Evolutionary conservation across 2,329 filamentous ascomycete genomes (phyloP), one percentile per base, ranked within the genome.

Genomic region (Fusarium tupiense): DNA sequence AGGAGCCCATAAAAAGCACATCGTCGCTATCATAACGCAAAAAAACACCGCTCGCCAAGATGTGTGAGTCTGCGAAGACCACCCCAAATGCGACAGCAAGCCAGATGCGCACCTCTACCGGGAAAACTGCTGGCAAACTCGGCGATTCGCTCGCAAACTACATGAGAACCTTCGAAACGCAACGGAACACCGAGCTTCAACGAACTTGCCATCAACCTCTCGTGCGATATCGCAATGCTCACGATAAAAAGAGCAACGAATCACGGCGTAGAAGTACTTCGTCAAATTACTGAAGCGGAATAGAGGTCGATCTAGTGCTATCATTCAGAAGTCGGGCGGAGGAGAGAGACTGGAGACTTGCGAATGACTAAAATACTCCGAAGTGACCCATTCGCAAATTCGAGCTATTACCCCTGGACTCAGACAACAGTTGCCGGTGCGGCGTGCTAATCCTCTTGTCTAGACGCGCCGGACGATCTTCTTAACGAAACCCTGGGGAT

Each of bases 241-340:
- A 12, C 5, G 17, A 16, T 0, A 10, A 1, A 24, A 37, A 1
- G 22, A 14, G 9, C 12, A 20, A 35, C 17, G n/a, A 26, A 54
- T 7, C 24, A 29, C 10, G 5, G 14, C 13, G 2, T 4, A 17
- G 24, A 7, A 54, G 10, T 17, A 3, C 10, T 17, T 22, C 20
- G 14, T 38, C 24, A 29, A 54, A 13, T 26, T 13, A 2, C 2
- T 9, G 24, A 29, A 0, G 8, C 7, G 11, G 6, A 29, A 29
- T 35, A 29, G 6, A 8, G 7, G 4, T 22, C 0, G 6, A 17
- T 54, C 24, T 29, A 14, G 24, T 4, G 10, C 2, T 26, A 14
- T 2, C 3, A 0, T 1, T 22, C 8, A 2, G 14, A 13, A 3
- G 2, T 4, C 10, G 10, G 6, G 4, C 2, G 24, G 3, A 8